A percentile compares a stretch with the other conserved stretches of the same genome.
Conservation (phyloP, 2,329 filamentous ascomycete species). For the Acrodontium crateriforme region DNA sequence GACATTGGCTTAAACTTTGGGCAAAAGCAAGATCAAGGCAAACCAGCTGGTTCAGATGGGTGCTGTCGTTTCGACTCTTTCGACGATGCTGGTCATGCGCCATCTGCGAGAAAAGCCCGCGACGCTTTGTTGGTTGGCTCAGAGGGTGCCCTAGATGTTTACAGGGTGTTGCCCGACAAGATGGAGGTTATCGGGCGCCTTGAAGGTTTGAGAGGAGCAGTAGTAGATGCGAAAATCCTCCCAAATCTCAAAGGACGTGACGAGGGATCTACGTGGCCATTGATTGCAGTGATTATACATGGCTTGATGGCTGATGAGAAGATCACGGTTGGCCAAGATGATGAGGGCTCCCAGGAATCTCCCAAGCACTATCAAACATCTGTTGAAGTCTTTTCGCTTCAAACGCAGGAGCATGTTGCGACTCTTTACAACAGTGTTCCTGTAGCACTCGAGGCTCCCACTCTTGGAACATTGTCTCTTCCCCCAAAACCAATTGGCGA, state of each 20-base stretch:
- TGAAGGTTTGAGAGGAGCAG: conserved; percentile 63
- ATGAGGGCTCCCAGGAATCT: conserved; percentile 19
- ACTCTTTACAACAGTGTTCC: conserved; percentile 60
- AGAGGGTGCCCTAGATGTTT: conserved; percentile 66
- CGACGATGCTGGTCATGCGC: conserved; percentile 32
- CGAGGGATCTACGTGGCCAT: conserved; percentile 48
- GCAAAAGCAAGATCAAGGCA: conserved; percentile 21
- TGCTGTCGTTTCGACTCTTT: conserved; percentile 73
- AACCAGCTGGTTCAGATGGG: conserved; percentile 35
- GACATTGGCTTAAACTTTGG: conserved; percentile 16
- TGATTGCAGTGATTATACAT: conserved; percentile 69
- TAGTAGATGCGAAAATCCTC: conserved; percentile 70
- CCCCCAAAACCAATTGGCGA: conserved; percentile 55
- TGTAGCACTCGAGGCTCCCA: conserved; percentile 29
- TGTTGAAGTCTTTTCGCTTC: conserved; percentile 78
- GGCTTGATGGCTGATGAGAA: conserved; percentile 50
- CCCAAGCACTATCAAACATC: conserved; percentile 59
- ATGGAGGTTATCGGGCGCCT: conserved; percentile 56
- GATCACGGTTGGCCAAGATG: conserved; percentile 12
- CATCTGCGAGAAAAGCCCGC: conserved; percentile 33
- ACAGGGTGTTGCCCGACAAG: conserved; percentile 57
- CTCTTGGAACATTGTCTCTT: conserved; percentile 11
- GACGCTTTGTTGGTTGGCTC: conserved; percentile 64
- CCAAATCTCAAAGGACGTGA: conserved; percentile 45
- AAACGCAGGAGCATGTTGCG: conserved; percentile 55